A percentile compares a stretch with the other conserved stretches of the same genome.
phyloP scores from a whole-genome alignment of 768 basidiomycete genomes.

The Grammothele lineata region DNA sequence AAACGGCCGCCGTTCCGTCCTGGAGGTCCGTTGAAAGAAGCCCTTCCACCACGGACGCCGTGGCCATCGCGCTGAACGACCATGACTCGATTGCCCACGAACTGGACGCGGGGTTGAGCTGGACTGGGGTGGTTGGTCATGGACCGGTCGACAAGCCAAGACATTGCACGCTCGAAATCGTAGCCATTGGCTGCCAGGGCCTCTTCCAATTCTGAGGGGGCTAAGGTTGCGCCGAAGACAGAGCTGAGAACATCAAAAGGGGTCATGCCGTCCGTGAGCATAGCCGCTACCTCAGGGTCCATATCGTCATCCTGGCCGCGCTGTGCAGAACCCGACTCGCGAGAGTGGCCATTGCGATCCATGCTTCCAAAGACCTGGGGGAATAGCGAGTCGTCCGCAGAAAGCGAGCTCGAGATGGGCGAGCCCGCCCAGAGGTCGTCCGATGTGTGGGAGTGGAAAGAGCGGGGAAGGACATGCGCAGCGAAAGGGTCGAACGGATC shows the following conservation, averaged over 20 bases:
- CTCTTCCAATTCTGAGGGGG: conserved; percentile 90
- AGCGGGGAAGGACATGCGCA: conserved; percentile 43
- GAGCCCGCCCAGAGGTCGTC: conserved; percentile 57
- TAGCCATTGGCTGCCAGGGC: conserved; percentile 84
- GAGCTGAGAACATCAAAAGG: conserved; percentile 94
- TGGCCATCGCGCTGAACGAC: conserved; percentile 55
- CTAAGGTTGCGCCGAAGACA: conserved; percentile 88
- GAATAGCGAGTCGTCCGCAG: conserved; percentile 43
- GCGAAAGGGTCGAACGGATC: conserved; percentile 83
- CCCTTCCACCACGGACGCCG: conserved; percentile 39
- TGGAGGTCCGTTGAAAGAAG: conserved; percentile 28
- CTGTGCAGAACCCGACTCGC: conserved; percentile 8
- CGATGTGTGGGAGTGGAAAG: conserved; percentile 60
- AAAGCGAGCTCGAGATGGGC: conserved; percentile 46
- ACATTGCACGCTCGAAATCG: conserved; percentile 96
- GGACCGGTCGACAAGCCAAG: conserved; percentile 81
- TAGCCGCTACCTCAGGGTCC: conserved; percentile 50
- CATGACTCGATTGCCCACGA: conserved; percentile 64
- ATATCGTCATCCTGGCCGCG: conserved; percentile 23
- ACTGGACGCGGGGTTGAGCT: conserved; percentile 47
- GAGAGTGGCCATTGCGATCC: conserved; percentile 17
- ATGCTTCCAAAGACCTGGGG: conserved; percentile 10
- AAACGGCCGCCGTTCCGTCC: conserved; percentile 32
- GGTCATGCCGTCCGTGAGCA: conserved; percentile 90
- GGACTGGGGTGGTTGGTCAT: conserved; percentile 41